Evolutionary conservation across 108 stramenopile species (phyloP).

Genomic region (Skeletonema menzelii): DNA sequence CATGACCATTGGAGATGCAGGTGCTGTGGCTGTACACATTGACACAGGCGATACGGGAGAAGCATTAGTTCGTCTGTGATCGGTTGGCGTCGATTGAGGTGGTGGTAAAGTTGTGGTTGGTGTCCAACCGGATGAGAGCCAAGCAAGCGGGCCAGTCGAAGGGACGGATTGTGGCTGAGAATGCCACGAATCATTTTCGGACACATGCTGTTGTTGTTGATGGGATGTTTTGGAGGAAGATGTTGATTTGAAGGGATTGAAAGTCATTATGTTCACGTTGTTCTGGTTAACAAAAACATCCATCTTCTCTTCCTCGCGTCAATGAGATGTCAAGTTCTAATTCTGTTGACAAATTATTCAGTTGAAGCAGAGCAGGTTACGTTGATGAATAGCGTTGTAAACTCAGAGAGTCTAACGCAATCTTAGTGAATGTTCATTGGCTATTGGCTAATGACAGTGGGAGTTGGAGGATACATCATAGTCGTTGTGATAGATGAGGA

Average conservation of each 20-base stretch:
- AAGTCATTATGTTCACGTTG: neutral
- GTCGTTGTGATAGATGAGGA: too few relatives aligned
- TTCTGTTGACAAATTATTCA: too few relatives aligned
- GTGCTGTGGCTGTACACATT: neutral
- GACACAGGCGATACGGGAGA: neutral
- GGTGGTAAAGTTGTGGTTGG: constrained; percentile 1
- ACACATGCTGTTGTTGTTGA: neutral
- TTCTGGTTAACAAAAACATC: neutral
- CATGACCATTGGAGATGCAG: constrained; percentile 6
- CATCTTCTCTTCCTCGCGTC: neutral
- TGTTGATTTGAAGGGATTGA: constrained; percentile 1
- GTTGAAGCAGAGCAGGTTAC: too few relatives aligned
- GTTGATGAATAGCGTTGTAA: too few relatives aligned
- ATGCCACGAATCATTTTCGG: constrained; percentile 1
- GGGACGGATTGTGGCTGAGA: neutral
- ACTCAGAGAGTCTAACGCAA: too few relatives aligned
- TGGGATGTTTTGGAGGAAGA: neutral
- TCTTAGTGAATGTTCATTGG: too few relatives aligned
- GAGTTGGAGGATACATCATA: too few relatives aligned
- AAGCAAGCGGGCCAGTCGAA: constrained; percentile 12
- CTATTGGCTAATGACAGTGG: too few relatives aligned
- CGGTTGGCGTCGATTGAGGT: neutral
- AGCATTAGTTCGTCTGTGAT: too few relatives aligned
- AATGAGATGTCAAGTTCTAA: too few relatives aligned
- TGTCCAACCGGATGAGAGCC: constrained; percentile 38